These are phyloP conservation scores for Leccinum ponderosum DNA, from an alignment of 1,284 basidiomycete species.

Conservation along the genomic window DNA sequence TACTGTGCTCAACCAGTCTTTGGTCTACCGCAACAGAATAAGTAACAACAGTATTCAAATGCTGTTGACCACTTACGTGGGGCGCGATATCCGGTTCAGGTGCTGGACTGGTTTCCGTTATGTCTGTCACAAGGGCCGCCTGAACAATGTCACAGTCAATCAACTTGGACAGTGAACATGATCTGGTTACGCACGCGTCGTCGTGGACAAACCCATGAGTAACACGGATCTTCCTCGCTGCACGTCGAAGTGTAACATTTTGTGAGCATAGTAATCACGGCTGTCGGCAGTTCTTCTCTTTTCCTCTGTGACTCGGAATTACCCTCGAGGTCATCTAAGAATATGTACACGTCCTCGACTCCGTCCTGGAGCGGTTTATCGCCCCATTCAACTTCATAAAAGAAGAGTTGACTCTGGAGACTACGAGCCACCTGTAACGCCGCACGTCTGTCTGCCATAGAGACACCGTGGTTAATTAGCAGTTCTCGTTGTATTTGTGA, in stretches of 20 bases:
- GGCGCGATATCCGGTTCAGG: slow-evolving; percentile 27
- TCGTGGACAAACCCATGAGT: slow-evolving; percentile 69
- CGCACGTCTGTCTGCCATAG: slow-evolving; percentile 72
- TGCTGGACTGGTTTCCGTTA: slow-evolving; percentile 18
- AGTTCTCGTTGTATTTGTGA: slow-evolving; percentile 74
- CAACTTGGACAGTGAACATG: background rate
- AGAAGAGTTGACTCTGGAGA: slow-evolving; percentile 90
- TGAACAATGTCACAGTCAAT: slow-evolving; percentile 17
- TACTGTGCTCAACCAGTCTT: slow-evolving; percentile 79
- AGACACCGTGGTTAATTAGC: slow-evolving; percentile 66
- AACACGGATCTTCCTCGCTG: slow-evolving; percentile 67
- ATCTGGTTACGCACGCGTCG: slow-evolving; percentile 48
- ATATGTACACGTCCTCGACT: slow-evolving; percentile 95
- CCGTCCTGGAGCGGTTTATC: slow-evolving; percentile 83
- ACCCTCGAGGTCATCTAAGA: slow-evolving; percentile 85
- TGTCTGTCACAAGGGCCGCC: slow-evolving; percentile 17
- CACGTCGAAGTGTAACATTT: slow-evolving; percentile 87
- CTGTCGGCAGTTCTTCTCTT: slow-evolving; percentile 82
- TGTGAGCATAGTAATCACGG: slow-evolving; percentile 77
- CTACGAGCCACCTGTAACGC: slow-evolving; percentile 87
- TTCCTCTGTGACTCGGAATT: slow-evolving; percentile 55
- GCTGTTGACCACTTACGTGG: slow-evolving; percentile 22
- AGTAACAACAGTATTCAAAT: slow-evolving; percentile 16
- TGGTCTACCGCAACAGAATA: slow-evolving; percentile 34
- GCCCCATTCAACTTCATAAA: slow-evolving; percentile 98